Evolutionary conservation across 2,329 filamentous ascomycete species (phyloP).

Genomic region (Arachnopeziza araneosa): DNA sequence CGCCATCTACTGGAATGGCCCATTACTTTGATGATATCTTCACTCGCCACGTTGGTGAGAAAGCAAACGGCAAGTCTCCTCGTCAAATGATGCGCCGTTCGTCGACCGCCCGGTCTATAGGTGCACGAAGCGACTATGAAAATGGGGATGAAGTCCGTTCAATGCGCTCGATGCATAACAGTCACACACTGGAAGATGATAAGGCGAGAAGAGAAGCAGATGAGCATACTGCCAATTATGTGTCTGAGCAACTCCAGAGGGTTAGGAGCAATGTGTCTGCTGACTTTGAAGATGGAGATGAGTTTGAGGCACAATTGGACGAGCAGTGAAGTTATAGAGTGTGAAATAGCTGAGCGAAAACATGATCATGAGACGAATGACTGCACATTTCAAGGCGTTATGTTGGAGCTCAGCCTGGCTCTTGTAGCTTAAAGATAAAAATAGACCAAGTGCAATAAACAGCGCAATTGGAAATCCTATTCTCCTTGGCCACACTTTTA

Average conservation of each 20-base stretch:
- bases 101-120: conserved; percentile 78
- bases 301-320: conserved; percentile 55
- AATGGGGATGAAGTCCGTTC: conserved; percentile 39
- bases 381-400: neutral
- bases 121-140: conserved; percentile 74
- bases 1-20: conserved; percentile 73
- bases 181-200: conserved; percentile 46
- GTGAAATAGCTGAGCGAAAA: neutral
- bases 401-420: neutral
- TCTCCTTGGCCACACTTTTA: neutral
- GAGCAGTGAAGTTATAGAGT: conserved; percentile 13
- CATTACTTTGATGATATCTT: conserved; percentile 97
- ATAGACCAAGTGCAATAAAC: neutral
- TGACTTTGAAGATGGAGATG: conserved; percentile 41
- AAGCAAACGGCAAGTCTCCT: conserved; percentile 34
- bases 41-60: conserved; percentile 44
- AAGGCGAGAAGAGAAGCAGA: conserved; percentile 52
- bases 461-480: neutral
- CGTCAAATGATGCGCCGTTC: conserved; percentile 64
- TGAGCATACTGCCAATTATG: conserved; percentile 72
- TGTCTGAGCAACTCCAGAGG: conserved; percentile 71
- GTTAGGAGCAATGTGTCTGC: conserved; percentile 50
- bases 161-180: conserved; percentile 39
- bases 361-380: neutral
- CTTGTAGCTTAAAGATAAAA: neutral